phyloP scores from a whole-genome alignment of 768 basidiomycete species.

The Paxillus involutus region DNA sequence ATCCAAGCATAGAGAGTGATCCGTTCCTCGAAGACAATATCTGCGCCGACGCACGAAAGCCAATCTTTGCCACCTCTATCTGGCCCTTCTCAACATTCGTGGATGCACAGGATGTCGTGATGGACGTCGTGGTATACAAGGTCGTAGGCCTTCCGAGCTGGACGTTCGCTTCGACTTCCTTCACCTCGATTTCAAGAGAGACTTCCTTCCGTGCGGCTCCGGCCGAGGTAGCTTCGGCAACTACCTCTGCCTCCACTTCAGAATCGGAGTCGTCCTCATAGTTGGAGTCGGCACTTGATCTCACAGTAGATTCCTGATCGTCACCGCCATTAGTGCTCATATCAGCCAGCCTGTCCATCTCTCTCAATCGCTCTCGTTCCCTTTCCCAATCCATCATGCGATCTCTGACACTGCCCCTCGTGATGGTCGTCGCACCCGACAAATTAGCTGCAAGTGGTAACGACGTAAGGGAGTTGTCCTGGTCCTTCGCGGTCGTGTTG shows the following conservation, averaged over 20 bases:
- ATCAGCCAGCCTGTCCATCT: conserved; percentile 65
- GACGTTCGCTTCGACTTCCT: background rate
- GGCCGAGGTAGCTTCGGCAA: conserved; percentile 18
- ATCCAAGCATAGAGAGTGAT: conserved; percentile 17
- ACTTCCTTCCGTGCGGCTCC: conserved; percentile 1
- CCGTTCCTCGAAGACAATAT: conserved; percentile 24
- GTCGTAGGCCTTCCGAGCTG: conserved; percentile 9
- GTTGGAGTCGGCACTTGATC: conserved; percentile 11
- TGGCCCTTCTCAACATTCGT: conserved; percentile 27
- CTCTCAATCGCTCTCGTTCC: conserved; percentile 65
- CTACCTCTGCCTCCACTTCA: conserved; percentile 25
- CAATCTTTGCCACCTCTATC: conserved; percentile 31
- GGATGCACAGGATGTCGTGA: conserved; percentile 14
- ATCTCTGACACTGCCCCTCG: conserved; percentile 44
- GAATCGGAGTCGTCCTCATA: conserved; percentile 29
- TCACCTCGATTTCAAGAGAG: conserved; percentile 1
- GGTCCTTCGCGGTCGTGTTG: conserved; percentile 17
- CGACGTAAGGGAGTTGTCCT: conserved; percentile 7
- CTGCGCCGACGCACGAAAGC: conserved; percentile 28
- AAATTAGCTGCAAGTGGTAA: conserved; percentile 17
- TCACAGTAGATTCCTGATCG: conserved; percentile 31
- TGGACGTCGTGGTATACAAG: conserved; percentile 11
- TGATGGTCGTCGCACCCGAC: conserved; percentile 11
- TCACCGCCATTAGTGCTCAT: conserved; percentile 41
- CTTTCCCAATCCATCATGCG: conserved; percentile 77